A percentile compares a stretch with the other conserved stretches of the same genome.
Evolutionary conservation across 1,139 yeast species (phyloP).

Genomic region (Candida glucosophila): DNA sequence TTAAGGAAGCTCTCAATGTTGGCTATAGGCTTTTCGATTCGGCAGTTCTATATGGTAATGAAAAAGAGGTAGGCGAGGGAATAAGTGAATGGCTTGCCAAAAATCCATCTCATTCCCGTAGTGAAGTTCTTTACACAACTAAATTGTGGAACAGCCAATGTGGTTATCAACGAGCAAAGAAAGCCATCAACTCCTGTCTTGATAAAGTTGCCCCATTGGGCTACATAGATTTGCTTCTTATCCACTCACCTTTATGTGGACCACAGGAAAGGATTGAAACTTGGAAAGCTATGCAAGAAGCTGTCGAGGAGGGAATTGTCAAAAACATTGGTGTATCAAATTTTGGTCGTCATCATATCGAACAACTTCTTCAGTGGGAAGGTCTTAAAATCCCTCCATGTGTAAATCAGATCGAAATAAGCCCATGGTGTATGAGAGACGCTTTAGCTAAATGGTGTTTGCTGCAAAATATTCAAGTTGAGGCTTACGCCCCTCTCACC

Average conservation of each 20-base stretch:
- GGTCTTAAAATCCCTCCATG: conserved; percentile 46
- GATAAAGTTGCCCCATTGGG: conserved; percentile 22
- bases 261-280: conserved; percentile 41
- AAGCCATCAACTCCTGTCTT: conserved; percentile 21
- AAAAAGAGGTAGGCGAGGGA: conserved; percentile 48
- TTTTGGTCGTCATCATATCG: conserved; percentile 53
- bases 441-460: conserved; percentile 52
- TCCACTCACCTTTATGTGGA: conserved; percentile 58
- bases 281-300: conserved; percentile 57
- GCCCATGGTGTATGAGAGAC: conserved; percentile 69
- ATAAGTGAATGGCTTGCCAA: conserved; percentile 43
- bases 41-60: conserved; percentile 50
- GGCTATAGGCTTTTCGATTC: conserved; percentile 57
- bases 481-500: conserved; percentile 34
- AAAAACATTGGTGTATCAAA: conserved; percentile 64
- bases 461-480: conserved; percentile 19
- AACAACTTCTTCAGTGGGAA: conserved; percentile 48
- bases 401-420: conserved; percentile 60
- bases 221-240: conserved; percentile 45
- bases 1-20: conserved; percentile 36
- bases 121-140: conserved; percentile 59
- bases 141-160: conserved; percentile 30
- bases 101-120: conserved; percentile 38
- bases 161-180: conserved; percentile 15
- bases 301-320: conserved; percentile 46